phyloP scores from a whole-genome alignment of 2,329 filamentous ascomycete genomes.

The Xylaria hypoxylon region DNA sequence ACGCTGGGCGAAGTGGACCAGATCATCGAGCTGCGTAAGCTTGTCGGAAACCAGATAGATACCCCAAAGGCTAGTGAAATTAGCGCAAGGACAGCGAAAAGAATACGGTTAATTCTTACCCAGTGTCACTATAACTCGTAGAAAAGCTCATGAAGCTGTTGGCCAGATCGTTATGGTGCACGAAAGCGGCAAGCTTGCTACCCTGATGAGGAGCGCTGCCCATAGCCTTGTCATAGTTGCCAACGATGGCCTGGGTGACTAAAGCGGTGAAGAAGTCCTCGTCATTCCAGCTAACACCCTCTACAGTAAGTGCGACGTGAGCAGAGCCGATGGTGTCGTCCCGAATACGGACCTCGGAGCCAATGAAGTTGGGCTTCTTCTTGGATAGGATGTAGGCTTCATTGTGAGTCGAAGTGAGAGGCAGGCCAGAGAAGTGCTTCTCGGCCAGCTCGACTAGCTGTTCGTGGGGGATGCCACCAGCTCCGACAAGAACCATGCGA shows the following conservation, averaged over 20 bases:
- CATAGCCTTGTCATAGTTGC: slow-evolving; percentile 99
- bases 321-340: slow-evolving; percentile 96
- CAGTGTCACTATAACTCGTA: slow-evolving; percentile 99
- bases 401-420: slow-evolving; percentile 78
- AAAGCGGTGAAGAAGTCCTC: slow-evolving; percentile 99
- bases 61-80: slow-evolving; percentile 85
- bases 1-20: slow-evolving; percentile 97
- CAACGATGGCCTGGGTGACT: slow-evolving; percentile 97
- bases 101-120: slow-evolving; percentile 67
- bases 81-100: slow-evolving; percentile 31
- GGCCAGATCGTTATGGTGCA: slow-evolving; percentile 94
- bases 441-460: slow-evolving; percentile 96
- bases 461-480: slow-evolving; percentile 92
- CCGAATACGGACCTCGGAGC: slow-evolving; percentile 93
- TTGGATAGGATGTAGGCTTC: slow-evolving; percentile 82
- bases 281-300: slow-evolving; percentile 99
- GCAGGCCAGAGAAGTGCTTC: slow-evolving; percentile 89
- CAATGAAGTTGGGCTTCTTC: slow-evolving; percentile 92
- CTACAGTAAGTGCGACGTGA: slow-evolving; percentile 97
- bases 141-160: slow-evolving; percentile 99
- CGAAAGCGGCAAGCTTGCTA: slow-evolving; percentile 95
- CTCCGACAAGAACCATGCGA: slow-evolving; percentile 98
- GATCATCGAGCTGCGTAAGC: slow-evolving; percentile 87
- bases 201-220: slow-evolving; percentile 97
- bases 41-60: slow-evolving; percentile 98